Evolutionary conservation across 2,329 filamentous ascomycete genomes (phyloP).

Genomic region (Cercospora citrullina): DNA sequence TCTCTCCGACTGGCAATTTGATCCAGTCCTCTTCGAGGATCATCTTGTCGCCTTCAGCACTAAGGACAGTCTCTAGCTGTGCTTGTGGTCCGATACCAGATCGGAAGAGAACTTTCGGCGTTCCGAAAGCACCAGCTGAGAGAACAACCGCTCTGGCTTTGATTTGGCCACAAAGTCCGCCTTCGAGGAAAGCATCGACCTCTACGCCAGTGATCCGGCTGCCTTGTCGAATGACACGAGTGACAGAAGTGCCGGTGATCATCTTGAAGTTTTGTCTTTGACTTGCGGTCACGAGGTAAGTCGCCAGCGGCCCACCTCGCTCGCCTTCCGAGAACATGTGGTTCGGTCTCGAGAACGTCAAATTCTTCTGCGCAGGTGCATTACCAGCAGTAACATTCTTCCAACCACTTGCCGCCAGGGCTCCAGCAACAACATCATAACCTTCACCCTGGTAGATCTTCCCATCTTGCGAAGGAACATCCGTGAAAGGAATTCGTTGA

Average conservation of each 20-base stretch:
- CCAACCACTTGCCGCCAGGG: conserved; percentile 63
- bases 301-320: conserved; percentile 68
- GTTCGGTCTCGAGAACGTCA: conserved; percentile 62
- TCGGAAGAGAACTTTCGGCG: conserved; percentile 65
- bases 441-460: conserved; percentile 67
- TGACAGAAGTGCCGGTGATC: conserved; percentile 66
- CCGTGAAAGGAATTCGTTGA: conserved; percentile 68
- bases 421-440: conserved; percentile 62
- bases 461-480: conserved; percentile 64
- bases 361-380: conserved; percentile 63
- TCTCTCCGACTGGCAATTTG: conserved; percentile 53
- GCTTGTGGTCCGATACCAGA: conserved; percentile 61
- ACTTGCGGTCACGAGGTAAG: conserved; percentile 66
- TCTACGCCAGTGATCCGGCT: conserved; percentile 67
- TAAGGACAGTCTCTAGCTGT: conserved; percentile 53
- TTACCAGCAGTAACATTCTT: conserved; percentile 60
- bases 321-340: conserved; percentile 69
- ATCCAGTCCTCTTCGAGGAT: conserved; percentile 51
- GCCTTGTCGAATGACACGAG: conserved; percentile 63
- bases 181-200: conserved; percentile 56
- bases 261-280: conserved; percentile 65
- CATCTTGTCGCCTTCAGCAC: conserved; percentile 48
- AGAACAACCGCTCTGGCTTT: conserved; percentile 62
- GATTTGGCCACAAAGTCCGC: conserved; percentile 60
- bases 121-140: conserved; percentile 59